phyloP scores from a whole-genome alignment of 2,329 filamentous ascomycete genomes.

The Epichloe baconii region DNA sequence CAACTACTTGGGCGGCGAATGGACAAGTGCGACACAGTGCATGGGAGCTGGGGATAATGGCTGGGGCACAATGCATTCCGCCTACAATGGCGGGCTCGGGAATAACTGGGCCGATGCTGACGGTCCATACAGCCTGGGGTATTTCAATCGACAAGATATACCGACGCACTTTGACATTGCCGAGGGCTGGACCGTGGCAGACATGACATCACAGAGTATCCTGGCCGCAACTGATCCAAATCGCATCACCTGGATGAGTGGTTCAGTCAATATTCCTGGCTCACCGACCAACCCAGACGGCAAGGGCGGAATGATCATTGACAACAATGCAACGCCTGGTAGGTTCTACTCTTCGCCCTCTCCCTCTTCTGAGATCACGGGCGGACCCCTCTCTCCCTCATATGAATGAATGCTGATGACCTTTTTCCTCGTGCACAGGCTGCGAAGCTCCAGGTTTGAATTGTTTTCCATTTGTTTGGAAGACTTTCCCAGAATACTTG shows the following conservation, averaged over 20 bases:
- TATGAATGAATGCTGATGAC: neutral
- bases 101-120: conserved; percentile 31
- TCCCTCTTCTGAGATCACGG: conserved; percentile 5
- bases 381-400: no score
- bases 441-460: conserved; percentile 30
- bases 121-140: conserved; percentile 25
- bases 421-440: conserved; percentile 6
- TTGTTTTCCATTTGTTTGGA: conserved; percentile 39
- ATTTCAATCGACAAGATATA: conserved; percentile 35
- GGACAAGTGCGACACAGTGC: conserved; percentile 35
- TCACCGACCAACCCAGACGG: conserved; percentile 14
- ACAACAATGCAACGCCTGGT: conserved; percentile 25
- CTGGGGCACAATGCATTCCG: conserved; percentile 36
- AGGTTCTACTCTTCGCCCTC: neutral
- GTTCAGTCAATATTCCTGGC: conserved; percentile 36
- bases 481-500: conserved; percentile 34
- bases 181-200: conserved; percentile 34
- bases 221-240: conserved; percentile 32
- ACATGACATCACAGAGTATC: conserved; percentile 9
- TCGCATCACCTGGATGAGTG: conserved; percentile 22
- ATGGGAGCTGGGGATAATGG: conserved; percentile 37
- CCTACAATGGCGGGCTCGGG: conserved; percentile 36
- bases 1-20: conserved; percentile 35
- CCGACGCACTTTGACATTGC: conserved; percentile 41
- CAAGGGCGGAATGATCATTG: conserved; percentile 32